A percentile compares a stretch with the other conserved stretches of the same genome.
Conservation (phyloP, 345 rosid species). For the Moringa oleifera region DNA sequence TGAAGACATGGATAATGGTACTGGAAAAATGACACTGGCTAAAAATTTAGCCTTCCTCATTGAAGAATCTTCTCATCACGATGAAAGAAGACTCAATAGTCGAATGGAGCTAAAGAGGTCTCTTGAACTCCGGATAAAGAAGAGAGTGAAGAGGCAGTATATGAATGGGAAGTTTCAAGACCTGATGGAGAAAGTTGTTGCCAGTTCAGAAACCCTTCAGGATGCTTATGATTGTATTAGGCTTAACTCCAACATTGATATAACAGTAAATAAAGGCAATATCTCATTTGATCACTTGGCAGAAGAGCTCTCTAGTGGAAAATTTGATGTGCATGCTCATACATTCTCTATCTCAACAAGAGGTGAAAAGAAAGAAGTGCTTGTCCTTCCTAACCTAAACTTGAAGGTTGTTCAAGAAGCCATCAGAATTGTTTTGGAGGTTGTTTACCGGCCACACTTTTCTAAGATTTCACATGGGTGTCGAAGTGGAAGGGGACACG, state of each 20-base stretch:
- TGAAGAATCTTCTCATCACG: slow-evolving; percentile 43
- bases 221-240: slow-evolving; percentile 62
- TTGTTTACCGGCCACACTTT: slow-evolving; percentile 69
- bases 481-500: slow-evolving; percentile 75
- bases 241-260: slow-evolving; percentile 60
- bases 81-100: slow-evolving; percentile 40
- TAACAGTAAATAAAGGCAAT: slow-evolving; percentile 15
- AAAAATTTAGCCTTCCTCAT: slow-evolving; percentile 55
- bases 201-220: slow-evolving; percentile 58
- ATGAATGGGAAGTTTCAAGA: slow-evolving; percentile 52
- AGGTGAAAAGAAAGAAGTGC: slow-evolving; percentile 59
- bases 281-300: slow-evolving; percentile 47
- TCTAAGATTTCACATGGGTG: slow-evolving; percentile 91
- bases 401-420: slow-evolving; percentile 77
- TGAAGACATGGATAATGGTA: slow-evolving; percentile 19
- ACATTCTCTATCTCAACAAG: slow-evolving; percentile 47
- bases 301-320: slow-evolving; percentile 54
- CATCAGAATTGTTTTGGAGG: slow-evolving; percentile 68
- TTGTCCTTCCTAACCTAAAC: slow-evolving; percentile 66
- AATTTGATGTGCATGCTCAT: slow-evolving; percentile 51
- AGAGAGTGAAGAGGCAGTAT: slow-evolving; percentile 72
- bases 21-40: slow-evolving; percentile 45
- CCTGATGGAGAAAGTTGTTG: slow-evolving; percentile 54
- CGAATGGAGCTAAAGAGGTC: slow-evolving; percentile 66
- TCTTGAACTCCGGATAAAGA: slow-evolving; percentile 69